Conservation (phyloP, 805 yeast species). For the Yarrowia sp. region DNA sequence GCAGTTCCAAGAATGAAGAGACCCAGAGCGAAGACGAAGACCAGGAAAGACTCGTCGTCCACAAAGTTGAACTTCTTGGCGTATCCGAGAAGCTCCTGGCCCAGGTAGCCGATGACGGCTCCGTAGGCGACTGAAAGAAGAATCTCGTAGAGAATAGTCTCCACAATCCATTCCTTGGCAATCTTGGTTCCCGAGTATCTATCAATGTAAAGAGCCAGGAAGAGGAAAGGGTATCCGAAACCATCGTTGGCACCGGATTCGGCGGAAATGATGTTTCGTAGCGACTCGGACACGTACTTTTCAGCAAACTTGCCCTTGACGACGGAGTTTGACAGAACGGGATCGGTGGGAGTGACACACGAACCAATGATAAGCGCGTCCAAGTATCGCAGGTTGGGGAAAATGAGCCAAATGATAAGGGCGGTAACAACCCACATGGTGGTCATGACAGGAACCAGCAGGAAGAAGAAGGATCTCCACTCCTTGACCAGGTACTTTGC, state of each 20-base stretch:
- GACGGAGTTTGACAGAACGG: constrained; percentile 74
- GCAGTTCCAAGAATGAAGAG: constrained; percentile 67
- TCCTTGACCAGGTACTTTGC: constrained; percentile 67
- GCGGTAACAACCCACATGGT: constrained; percentile 73
- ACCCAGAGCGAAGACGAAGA: constrained; percentile 61
- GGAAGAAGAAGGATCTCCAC: constrained; percentile 63
- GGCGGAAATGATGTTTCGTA: constrained; percentile 67
- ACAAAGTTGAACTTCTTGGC: constrained; percentile 61
- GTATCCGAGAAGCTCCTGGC: constrained; percentile 59
- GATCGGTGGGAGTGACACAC: constrained; percentile 80
- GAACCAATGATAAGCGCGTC: constrained; percentile 68
- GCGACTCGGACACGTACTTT: constrained; percentile 64
- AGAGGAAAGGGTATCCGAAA: constrained; percentile 65
- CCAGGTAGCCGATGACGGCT: constrained; percentile 58
- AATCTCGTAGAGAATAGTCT: constrained; percentile 69
- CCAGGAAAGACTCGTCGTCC: constrained; percentile 67
- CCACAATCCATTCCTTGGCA: constrained; percentile 67
- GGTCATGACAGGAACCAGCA: constrained; percentile 73
- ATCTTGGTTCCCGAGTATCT: constrained; percentile 60
- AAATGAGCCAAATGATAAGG: constrained; percentile 64
- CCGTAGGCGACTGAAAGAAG: constrained; percentile 61
- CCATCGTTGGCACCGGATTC: constrained; percentile 83
- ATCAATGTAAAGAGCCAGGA: constrained; percentile 62
- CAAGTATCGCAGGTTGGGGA: constrained; percentile 63
- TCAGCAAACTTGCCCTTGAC: constrained; percentile 76